Evolutionary conservation across 2,329 filamentous ascomycete genomes (phyloP).

Genomic region (Trichoderma oligosporum): DNA sequence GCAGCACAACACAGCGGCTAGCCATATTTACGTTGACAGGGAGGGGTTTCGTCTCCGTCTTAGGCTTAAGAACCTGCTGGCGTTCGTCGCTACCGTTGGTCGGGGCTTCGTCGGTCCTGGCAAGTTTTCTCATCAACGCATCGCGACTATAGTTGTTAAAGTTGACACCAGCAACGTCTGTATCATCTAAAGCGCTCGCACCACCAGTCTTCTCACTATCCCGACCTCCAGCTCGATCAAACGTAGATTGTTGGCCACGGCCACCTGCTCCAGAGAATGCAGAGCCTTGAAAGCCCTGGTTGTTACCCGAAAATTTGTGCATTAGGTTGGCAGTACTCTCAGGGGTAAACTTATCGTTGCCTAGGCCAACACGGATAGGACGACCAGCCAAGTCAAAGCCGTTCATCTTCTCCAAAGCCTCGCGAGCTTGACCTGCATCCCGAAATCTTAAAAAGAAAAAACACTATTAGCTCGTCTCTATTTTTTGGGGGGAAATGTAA

Average conservation of each 20-base stretch:
- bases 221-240: constrained; percentile 84
- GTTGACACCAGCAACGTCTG: constrained; percentile 95
- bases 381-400: constrained; percentile 96
- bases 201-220: constrained; percentile 87
- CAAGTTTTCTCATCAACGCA: constrained; percentile 97
- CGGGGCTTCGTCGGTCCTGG: constrained; percentile 81
- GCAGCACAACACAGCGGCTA: constrained; percentile 87
- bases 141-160: constrained; percentile 99
- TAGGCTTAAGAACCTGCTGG: constrained; percentile 70
- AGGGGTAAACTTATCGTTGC: constrained; percentile 99
- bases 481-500: background rate
- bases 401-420: constrained; percentile 98
- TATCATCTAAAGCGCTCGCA: constrained; percentile 93
- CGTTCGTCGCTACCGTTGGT: constrained; percentile 59
- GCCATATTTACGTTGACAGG: constrained; percentile 87
- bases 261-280: constrained; percentile 87
- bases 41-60: constrained; percentile 71
- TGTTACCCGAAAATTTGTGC: constrained; percentile 84
- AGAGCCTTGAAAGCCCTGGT: constrained; percentile 78
- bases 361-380: constrained; percentile 95
- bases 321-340: constrained; percentile 91
- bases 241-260: constrained; percentile 80
- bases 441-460: constrained; percentile 61
- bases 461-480: constrained; percentile 32
- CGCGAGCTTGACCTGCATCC: constrained; percentile 84